phyloP scores from a whole-genome alignment of 2,329 filamentous ascomycete species.

The Macrophomina tecta region DNA sequence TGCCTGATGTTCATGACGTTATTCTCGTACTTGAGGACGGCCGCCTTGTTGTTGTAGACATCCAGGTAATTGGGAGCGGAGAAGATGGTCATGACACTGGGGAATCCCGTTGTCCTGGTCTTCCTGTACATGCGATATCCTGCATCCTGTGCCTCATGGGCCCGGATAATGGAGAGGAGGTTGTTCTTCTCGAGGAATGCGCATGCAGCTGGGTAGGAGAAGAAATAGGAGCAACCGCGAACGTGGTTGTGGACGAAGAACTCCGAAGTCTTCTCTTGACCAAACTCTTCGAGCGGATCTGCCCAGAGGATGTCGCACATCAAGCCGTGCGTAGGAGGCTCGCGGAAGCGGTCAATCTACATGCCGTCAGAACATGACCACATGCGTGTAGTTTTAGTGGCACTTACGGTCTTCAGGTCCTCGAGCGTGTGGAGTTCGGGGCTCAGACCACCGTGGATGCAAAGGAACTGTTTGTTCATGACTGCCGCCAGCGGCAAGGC shows the following conservation, averaged over 20 bases:
- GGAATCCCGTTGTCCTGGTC: slow-evolving; percentile 96
- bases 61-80: slow-evolving; percentile 98
- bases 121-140: slow-evolving; percentile 99
- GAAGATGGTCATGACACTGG: slow-evolving; percentile 99
- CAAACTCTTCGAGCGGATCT: slow-evolving; percentile 96
- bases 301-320: slow-evolving; percentile 99
- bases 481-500: slow-evolving; percentile 89
- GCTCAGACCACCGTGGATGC: slow-evolving; percentile 95
- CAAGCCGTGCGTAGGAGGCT: slow-evolving; percentile 93
- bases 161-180: slow-evolving; percentile 92
- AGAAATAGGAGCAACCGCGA: slow-evolving; percentile 98
- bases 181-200: slow-evolving; percentile 99
- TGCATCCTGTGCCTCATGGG: slow-evolving; percentile 97
- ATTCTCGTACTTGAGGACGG: slow-evolving; percentile 98
- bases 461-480: slow-evolving; percentile 99
- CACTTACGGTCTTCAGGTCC: slow-evolving; percentile 81
- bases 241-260: slow-evolving; percentile 99
- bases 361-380: slow-evolving; percentile 33
- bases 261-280: slow-evolving; percentile 97
- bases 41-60: slow-evolving; percentile 99
- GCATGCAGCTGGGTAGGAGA: slow-evolving; percentile 96
- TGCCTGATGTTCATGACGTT: slow-evolving; percentile 99
- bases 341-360: slow-evolving; percentile 95
- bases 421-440: slow-evolving; percentile 96
- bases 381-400: slow-evolving; percentile 11